Percentiles rank a stretch among this genome's conserved stretches.
phyloP scores from a whole-genome alignment of 2,329 filamentous ascomycete species.

The Aspergillus sp. region DNA sequence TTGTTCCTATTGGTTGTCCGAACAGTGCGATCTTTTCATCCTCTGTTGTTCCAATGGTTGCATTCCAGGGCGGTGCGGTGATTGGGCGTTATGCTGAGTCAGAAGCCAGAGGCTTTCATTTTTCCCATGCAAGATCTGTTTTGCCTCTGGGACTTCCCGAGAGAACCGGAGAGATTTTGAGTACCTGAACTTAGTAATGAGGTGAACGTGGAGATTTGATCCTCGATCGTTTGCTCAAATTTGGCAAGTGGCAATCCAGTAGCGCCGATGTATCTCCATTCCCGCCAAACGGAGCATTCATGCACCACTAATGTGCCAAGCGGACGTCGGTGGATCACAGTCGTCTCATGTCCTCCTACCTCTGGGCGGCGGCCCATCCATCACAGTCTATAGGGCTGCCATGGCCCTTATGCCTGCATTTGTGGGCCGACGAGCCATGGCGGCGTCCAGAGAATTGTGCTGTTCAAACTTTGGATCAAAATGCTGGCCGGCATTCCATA shows the following conservation, averaged over 20 bases:
- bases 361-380: neutral
- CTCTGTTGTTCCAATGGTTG: neutral
- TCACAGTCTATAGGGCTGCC: neutral
- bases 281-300: neutral
- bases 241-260: slow-evolving; percentile 3
- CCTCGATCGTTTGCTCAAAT: neutral
- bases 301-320: neutral
- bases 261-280: neutral
- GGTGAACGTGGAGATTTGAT: neutral
- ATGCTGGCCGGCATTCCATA: neutral
- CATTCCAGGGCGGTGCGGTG: neutral
- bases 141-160: neutral
- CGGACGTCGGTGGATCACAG: neutral
- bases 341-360: neutral
- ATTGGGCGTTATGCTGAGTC: neutral
- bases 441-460: neutral
- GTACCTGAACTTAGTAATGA: neutral
- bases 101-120: neutral
- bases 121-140: neutral
- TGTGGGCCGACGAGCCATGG: slow-evolving; percentile 3
- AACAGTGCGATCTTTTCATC: neutral
- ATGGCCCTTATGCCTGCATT: neutral
- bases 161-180: neutral
- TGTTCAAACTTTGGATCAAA: neutral
- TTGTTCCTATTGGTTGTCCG: neutral